These are phyloP conservation scores for Umbelopsis ramanniana DNA, from an alignment of 192 early-diverging fungal genomes.

Conservation along the genomic window DNA sequence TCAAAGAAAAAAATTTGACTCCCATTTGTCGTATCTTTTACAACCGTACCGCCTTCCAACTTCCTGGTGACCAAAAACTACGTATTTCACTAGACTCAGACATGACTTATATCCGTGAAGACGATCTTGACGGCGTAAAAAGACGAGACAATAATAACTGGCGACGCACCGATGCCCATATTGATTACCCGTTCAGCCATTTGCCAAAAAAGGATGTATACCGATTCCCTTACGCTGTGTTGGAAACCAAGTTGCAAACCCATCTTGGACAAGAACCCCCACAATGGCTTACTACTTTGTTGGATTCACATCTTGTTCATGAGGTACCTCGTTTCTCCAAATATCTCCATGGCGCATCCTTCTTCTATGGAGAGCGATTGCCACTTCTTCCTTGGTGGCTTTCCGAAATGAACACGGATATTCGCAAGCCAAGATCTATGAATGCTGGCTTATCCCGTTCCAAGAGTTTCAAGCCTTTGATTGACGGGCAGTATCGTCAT, in stretches of 20 bases:
- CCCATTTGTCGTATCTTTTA: conserved; percentile 93
- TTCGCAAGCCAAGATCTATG: conserved; percentile 45
- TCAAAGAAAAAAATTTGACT: conserved; percentile 72
- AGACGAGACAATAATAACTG: conserved; percentile 75
- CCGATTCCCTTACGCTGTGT: conserved; percentile 93
- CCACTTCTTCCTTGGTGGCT: conserved; percentile 46
- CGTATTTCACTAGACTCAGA: conserved; percentile 97
- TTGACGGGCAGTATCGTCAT: conserved; percentile 40
- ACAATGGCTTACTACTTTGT: conserved; percentile 76
- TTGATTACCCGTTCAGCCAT: conserved; percentile 81
- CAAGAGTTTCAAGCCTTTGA: conserved; percentile 42
- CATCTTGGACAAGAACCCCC: conserved; percentile 70
- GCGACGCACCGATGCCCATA: conserved; percentile 86
- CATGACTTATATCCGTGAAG: conserved; percentile 94
- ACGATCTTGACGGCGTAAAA: conserved; percentile 67
- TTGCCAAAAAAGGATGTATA: conserved; percentile 74
- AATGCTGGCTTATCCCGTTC: conserved; percentile 39
- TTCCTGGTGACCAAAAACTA: conserved; percentile 91
- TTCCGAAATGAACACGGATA: conserved; percentile 53
- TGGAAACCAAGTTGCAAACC: conserved; percentile 86
- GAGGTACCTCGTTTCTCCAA: conserved; percentile 89
- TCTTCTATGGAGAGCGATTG: conserved; percentile 34
- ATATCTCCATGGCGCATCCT: conserved; percentile 75
- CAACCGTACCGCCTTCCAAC: conserved; percentile 98
- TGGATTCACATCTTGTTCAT: conserved; percentile 74